These are phyloP conservation scores for Gentiana straminea DNA, from an alignment of 257 asterid species.

Conservation along the genomic window DNA sequence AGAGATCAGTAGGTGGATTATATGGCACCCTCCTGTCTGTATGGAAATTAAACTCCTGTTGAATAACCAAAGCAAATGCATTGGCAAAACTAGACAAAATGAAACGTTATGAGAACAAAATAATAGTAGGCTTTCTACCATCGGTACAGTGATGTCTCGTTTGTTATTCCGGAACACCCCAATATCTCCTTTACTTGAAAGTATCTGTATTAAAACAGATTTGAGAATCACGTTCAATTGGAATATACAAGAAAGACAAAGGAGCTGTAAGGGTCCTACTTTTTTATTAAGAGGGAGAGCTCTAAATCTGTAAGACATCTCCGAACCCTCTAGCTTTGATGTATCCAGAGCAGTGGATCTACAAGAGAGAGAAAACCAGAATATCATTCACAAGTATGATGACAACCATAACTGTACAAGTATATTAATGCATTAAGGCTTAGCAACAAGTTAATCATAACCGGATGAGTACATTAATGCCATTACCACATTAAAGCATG, in stretches of 20 bases:
- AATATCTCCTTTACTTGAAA: conserved; percentile 83
- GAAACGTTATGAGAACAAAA: not conserved
- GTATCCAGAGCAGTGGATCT: conserved; percentile 30
- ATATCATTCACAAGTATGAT: not conserved
- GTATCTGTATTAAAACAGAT: conserved; percentile 33
- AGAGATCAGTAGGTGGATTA: conserved; percentile 69
- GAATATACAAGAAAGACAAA: not conserved
- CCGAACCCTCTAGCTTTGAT: conserved; percentile 30
- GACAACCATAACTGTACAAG: not conserved
- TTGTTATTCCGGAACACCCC: conserved; percentile 64
- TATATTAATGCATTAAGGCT: not conserved
- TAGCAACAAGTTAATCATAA: not conserved
- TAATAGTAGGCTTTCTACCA: conserved; percentile 35
- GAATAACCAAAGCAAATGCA: conserved; percentile 5
- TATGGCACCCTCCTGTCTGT: conserved; percentile 48
- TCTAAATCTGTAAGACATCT: conserved; percentile 47
- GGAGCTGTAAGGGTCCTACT: conserved; percentile 21
- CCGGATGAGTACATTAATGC: too few species aligned
- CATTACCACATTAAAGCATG: too few species aligned
- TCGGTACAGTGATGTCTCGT: conserved; percentile 66
- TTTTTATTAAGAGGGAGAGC: conserved; percentile 77
- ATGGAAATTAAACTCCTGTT: conserved; percentile 73
- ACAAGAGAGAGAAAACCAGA: conserved; percentile 13
- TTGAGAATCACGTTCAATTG: conserved; percentile 2
- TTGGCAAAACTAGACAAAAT: conserved; percentile 6